These are phyloP conservation scores for Mangifera indica DNA, from an alignment of 345 rosid species.

Conservation along the genomic window DNA sequence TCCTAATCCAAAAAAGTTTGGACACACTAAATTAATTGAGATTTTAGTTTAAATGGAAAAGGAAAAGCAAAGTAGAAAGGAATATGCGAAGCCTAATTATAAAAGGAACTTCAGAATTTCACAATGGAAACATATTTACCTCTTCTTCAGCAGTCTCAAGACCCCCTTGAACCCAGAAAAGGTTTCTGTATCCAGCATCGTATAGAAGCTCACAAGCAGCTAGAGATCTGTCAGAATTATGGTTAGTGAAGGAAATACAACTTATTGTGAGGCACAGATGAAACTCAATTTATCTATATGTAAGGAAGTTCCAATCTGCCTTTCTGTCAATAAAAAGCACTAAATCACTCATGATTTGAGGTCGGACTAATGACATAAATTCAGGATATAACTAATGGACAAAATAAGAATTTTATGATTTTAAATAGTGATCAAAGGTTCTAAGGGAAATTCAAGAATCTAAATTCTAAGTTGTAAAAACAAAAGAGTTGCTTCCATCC, in stretches of 20 bases:
- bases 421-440: too few species aligned
- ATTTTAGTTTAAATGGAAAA: constrained; percentile 4
- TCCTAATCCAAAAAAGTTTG: constrained; percentile 46
- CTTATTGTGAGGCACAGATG: background rate
- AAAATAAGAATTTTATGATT: too few species aligned
- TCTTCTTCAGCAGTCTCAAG: constrained; percentile 87
- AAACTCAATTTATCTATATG: background rate
- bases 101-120: constrained; percentile 21
- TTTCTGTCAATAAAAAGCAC: background rate
- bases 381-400: too few species aligned
- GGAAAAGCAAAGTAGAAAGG: background rate
- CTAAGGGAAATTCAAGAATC: too few species aligned
- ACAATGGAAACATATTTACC: constrained; percentile 37
- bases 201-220: constrained; percentile 82
- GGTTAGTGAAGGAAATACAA: constrained; percentile 14
- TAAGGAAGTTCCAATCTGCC: background rate
- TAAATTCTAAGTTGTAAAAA: too few species aligned
- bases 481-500: too few species aligned
- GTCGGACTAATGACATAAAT: background rate
- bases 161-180: constrained; percentile 94
- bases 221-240: constrained; percentile 56
- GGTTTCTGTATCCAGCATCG: constrained; percentile 74
- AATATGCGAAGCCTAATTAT: constrained; percentile 9
- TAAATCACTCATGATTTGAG: background rate
- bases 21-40: constrained; percentile 12